Evolutionary conservation across 345 rosid genomes (phyloP), one percentile per base, ranked within the genome.

Genomic region (Sonneratia alba): DNA sequence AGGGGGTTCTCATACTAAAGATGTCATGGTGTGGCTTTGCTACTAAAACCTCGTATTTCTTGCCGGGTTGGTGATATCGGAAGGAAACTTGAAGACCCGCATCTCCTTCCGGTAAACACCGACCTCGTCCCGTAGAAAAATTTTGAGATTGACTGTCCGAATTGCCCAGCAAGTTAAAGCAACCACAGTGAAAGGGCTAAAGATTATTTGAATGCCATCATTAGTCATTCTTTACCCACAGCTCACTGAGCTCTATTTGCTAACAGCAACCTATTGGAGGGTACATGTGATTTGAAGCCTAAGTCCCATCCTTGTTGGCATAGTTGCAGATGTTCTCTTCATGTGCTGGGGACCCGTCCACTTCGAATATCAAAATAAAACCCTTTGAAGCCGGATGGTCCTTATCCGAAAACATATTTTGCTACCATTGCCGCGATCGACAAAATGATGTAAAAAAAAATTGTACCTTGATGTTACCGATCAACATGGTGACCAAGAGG

Each of bases 401-500:
- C 32, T 27, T 1, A 27, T 27, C 32, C 32, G 32, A 27, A 27
- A 1, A 27, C 0, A 27, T 27, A 27, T 27, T 27, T 27, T 27
- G 32, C 32, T 27, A 27, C 32, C 32, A 27, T 27, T 27, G 32
- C 32, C 32, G 32, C 32, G 32, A 27, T 27, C 32, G 9, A 13
- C 6, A 47, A 47, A 47, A 47, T 47, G 51, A 3, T 12, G 59
- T 16, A 32, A 64, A 62, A 14, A 11, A 2, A 27, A 64, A 1
- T 9, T 10, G 3, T 81, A 93, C 98, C 97, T 95, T 95, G 72
- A 91, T 95, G 75, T 95, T 95, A 71, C 99, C 99, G 11, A 95
- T 95, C 83, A 95, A 79, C 99, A 95, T 90, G 40, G 99, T 91
- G 66, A 95, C 97, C 19, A 95, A 77, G 64, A 95, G 86, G 63